A percentile compares a stretch with the other conserved stretches of the same genome.
These are phyloP conservation scores for Dothidotthia symphoricarpi DNA, from an alignment of 2,329 filamentous ascomycete species.

Conservation along the genomic window DNA sequence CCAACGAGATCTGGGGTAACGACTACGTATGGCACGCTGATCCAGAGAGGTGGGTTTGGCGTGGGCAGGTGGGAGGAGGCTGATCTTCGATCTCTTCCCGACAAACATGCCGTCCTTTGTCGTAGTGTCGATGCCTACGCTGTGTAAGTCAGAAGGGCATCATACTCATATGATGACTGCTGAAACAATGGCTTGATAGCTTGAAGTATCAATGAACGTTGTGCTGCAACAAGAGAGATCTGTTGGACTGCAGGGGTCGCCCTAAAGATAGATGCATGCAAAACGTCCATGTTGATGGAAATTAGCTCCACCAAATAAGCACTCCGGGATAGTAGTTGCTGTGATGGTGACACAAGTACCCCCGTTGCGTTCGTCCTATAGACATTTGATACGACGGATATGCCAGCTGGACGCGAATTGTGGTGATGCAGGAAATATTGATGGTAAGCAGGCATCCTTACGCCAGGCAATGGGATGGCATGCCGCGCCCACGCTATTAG, in stretches of 20 bases:
- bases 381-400: slow-evolving; percentile 2
- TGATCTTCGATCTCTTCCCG: background rate
- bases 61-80: background rate
- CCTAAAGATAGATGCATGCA: background rate
- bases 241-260: background rate
- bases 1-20: slow-evolving; percentile 10
- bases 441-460: slow-evolving; percentile 14
- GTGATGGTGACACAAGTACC: slow-evolving; percentile 8
- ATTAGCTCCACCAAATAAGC: background rate
- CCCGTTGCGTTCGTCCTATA: background rate
- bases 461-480: slow-evolving; percentile 12
- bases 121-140: background rate
- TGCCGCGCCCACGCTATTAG: slow-evolving; percentile 2
- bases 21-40: background rate
- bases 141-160: background rate
- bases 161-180: background rate
- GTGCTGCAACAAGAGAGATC: background rate
- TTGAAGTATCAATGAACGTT: background rate
- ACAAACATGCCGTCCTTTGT: slow-evolving; percentile 5
- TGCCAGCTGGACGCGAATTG: slow-evolving; percentile 2
- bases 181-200: background rate
- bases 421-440: slow-evolving; percentile 20
- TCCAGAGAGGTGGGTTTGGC: background rate
- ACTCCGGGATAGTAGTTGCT: background rate
- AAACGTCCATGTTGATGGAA: background rate